Base-by-base conservation (phyloP, 352 stramenopile genomes). In the Globisporangium heterothallicum region DNA sequence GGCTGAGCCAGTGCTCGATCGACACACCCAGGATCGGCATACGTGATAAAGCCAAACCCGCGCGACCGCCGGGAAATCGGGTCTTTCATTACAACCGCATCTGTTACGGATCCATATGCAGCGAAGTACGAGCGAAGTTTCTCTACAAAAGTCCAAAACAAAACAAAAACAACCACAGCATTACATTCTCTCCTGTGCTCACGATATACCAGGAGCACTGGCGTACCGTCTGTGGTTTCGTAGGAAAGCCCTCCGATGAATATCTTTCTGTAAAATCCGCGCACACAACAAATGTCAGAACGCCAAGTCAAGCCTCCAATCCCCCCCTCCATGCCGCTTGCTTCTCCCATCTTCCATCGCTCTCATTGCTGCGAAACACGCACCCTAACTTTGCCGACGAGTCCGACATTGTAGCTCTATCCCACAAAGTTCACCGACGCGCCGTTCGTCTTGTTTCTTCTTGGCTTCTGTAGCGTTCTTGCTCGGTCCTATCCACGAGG, bases 41-140 rank as follows among this genome's bases (percentile, higher is more conserved):
- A 97, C 49, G 88, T 97, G 74, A 97, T 96, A 66, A 97, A 97
- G n/a, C 88, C 88, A 61, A 97, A 97, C 40, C 88, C 88, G 45
- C 88, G 72, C 34, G 87, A 96, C 43, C 88, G 79, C 50, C 86
- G 77, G 34, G 88, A 96, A 49, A 97, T 95, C 51, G 85, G 83
- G 50, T 97, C 88, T 61, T 96, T 96, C 88, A 97, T 96, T 60
- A 97, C 88, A 35, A 97, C 87, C 5, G 88, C 88, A 67, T 97
- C 88, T 4, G 86, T 96, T 42, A 97, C 88, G 0, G 75, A 63
- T 25, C 88, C 88, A 49, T 94, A 97, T 26, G 84, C 76, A 47
- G 81, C 80, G 59, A 97, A 97, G 68, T 97, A 95, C 53, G 68
- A 63, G 51, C 87, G 86, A 30, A 97, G 70, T 56, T 94, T 96